Evolutionary conservation across 495 filamentous ascomycete species (phyloP).

Genomic region (Neurospora sp.): DNA sequence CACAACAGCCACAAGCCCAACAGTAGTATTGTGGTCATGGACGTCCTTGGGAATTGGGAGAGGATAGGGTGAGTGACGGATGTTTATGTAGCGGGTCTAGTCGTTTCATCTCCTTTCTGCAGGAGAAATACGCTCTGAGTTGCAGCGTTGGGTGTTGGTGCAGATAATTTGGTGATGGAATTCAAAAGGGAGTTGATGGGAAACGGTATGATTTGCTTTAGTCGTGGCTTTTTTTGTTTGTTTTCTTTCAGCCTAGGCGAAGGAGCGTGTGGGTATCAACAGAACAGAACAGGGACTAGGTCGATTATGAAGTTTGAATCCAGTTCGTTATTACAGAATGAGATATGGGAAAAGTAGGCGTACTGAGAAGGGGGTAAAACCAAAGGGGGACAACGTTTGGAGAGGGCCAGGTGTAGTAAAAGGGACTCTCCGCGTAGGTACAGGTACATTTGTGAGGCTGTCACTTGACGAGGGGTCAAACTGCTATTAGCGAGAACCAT

Average conservation of each 20-base stretch:
- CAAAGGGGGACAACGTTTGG: not conserved
- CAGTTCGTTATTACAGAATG: not conserved
- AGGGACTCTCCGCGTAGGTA: not conserved
- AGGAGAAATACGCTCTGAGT: not conserved
- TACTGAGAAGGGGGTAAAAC: not conserved
- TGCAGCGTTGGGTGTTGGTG: not conserved
- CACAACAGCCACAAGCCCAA: not conserved
- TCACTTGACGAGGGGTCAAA: not conserved
- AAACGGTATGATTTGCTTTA: not conserved
- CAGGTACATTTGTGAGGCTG: not conserved
- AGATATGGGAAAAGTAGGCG: not conserved
- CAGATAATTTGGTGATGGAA: not conserved
- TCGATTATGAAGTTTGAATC: not conserved
- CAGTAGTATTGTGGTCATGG: not conserved
- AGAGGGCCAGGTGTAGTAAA: not conserved
- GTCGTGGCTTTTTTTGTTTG: not conserved
- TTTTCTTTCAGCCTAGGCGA: not conserved
- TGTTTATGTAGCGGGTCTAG: not conserved
- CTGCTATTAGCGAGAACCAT: not conserved
- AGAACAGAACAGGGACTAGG: not conserved
- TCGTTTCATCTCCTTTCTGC: not conserved
- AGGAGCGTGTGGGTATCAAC: not conserved
- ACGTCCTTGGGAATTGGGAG: not conserved
- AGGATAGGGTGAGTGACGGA: not conserved
- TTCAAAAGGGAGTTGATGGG: not conserved